Evolutionary conservation across 345 rosid genomes (phyloP), one percentile per base, ranked within the genome.

Genomic region (Melaleuca quinquenervia): DNA sequence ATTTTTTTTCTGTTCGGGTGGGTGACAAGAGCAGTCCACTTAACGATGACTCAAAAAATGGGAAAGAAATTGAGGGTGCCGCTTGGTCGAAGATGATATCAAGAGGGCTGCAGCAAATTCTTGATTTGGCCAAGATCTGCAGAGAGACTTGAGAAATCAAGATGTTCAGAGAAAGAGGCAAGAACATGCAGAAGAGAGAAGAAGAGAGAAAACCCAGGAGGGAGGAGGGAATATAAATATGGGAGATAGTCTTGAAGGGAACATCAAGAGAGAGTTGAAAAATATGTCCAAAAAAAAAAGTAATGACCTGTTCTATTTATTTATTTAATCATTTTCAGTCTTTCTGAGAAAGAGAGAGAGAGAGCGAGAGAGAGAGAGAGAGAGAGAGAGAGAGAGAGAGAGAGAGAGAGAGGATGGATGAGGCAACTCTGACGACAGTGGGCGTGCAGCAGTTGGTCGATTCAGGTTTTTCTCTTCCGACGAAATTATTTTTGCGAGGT

Each of bases 131-230:
- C 48, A 70, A 70, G 80, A 18, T 70, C 80, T 32, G 80, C 48
- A 70, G 80, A 70, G 80, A 70, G 80, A 32, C 18, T 70, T 70
- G 48, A 36, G 48, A 70, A 70, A 18, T 18, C 80, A 70, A 70
- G 7, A 70, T 8, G 80, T 70, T 21, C 80, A 58, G 82, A 52
- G 86, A 64, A 60, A 90, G 86, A 84, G 54, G 88, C 53, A 82
- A 85, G 86, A 88, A 84, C 82, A 74, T 41, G 88, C 86, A 88
- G 88, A 86, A 89, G 83, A 83, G 89, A 84, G 86, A 84, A 87
- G 62, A 70, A 70, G 80, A 13, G 48, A 70, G 80, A 1, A 70
- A 36, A 36, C 80, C 78, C 80, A 36, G 48, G 80, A 70, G 80
- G 80, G 80, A 36, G 48, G 80, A 70, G 80, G 80, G 80, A 36